Base-by-base conservation (phyloP, 306 rosid genomes). In the Fagus sylvatica region DNA sequence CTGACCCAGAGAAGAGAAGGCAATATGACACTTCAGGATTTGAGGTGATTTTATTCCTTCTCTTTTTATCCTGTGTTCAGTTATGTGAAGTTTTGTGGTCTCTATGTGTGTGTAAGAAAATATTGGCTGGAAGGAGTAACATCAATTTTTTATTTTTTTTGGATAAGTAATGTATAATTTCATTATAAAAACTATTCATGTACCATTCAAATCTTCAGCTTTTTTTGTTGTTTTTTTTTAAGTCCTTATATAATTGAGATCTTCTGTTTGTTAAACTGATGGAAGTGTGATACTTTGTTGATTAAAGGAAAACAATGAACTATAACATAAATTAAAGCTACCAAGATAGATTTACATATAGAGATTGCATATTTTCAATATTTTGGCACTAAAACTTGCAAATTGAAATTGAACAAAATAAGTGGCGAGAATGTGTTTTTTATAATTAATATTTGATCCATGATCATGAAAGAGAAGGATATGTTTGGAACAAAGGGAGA, bases 1-100 rank as follows among this genome's bases (percentile, higher is more conserved):
- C 99, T 10, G 99, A 96, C 81, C 97, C 98, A 32, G 98, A 93
- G 90, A 96, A 93, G 90, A 96, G 96, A 85, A 88, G 94, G 85
- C 98, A 93, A 79, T 96, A 90, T 76, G 99, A 96, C 79, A 96
- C 81, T 81, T 91, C 97, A 33, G 99, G 99, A 48, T 96, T 93
- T 76, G 98, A 96, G 99, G 99, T 96, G 43, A 69, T 61, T 83
- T 69, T 80, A 81, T 73, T 73, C 56, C 22, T 66, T 13, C 6
- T 41, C 74, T 42, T 49, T 46, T 42, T 75, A 22, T 74, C 71
- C 69, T 64, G 56, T 42, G 68, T 53, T 37, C 3, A 2, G 3
- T 39, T 48, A 51, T 53, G 71, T n/a, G 53, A 37, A 51, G 34
- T 66, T 39, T 66, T 66, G 32, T 66, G 71, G 49, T n/a, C 12